These are phyloP conservation scores for Didymosphaeria variabile DNA, from an alignment of 2,329 filamentous ascomycete genomes.

Conservation along the genomic window DNA sequence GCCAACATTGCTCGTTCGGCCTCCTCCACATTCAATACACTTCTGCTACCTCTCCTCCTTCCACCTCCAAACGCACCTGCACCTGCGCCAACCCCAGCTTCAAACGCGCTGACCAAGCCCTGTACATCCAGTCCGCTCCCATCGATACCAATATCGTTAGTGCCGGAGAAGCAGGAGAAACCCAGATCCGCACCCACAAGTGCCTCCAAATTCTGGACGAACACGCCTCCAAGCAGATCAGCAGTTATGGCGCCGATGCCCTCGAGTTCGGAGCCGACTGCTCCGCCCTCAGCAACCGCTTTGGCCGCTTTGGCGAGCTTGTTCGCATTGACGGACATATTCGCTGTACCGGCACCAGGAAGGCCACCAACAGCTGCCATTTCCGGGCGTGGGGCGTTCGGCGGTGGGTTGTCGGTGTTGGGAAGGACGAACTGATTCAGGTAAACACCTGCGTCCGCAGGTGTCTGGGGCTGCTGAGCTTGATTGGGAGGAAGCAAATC, in stretches of 20 bases:
- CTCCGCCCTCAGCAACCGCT: constrained; percentile 45
- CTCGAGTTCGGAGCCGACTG: constrained; percentile 43
- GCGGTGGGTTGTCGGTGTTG: constrained; percentile 44
- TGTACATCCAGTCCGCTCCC: constrained; percentile 31
- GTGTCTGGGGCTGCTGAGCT: constrained; percentile 39
- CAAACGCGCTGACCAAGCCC: constrained; percentile 35
- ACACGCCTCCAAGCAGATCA: constrained; percentile 45
- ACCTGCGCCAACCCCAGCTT: constrained; percentile 21
- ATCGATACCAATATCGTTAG: constrained; percentile 24
- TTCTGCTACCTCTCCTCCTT: constrained; percentile 29
- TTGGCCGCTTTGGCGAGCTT: constrained; percentile 46
- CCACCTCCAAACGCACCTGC: constrained; percentile 18
- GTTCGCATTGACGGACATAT: constrained; percentile 40
- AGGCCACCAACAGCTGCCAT: constrained; percentile 48
- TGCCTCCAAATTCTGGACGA: constrained; percentile 46
- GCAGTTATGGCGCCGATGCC: constrained; percentile 46
- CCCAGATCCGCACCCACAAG: constrained; percentile 45
- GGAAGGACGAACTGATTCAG: constrained; percentile 49
- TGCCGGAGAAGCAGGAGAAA: constrained; percentile 33
- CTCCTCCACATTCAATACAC: constrained; percentile 46
- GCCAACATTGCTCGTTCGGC: constrained; percentile 46
- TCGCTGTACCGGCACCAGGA: constrained; percentile 41
- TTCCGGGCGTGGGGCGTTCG: constrained; percentile 43
- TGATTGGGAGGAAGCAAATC: constrained; percentile 25
- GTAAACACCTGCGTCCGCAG: constrained; percentile 44